These are phyloP conservation scores for Ceratonia siliqua DNA, from an alignment of 306 rosid species.

Conservation along the genomic window DNA sequence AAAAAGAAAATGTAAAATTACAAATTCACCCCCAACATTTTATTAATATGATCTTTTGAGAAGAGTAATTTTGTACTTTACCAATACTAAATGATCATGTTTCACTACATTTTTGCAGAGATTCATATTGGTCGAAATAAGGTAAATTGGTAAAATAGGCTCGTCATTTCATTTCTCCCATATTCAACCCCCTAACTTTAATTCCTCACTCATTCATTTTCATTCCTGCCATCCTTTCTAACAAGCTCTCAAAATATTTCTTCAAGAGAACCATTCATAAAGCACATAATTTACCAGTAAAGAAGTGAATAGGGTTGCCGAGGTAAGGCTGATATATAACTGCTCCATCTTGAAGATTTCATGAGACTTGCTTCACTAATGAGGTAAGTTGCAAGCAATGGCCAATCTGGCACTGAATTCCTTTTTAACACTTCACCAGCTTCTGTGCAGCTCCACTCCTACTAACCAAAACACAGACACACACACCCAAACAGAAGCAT, in stretches of 20 bases:
- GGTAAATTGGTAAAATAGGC: background rate
- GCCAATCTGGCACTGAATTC: slow-evolving; percentile 94
- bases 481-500: slow-evolving; percentile 10
- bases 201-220: background rate
- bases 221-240: slow-evolving; percentile 7
- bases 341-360: slow-evolving; percentile 90
- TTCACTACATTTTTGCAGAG: background rate
- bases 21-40: background rate
- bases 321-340: slow-evolving; percentile 89
- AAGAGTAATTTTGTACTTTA: background rate
- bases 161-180: slow-evolving; percentile 2
- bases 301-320: slow-evolving; percentile 94
- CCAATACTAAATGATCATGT: slow-evolving; percentile 7
- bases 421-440: slow-evolving; percentile 72
- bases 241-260: slow-evolving; percentile 27
- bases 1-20: background rate
- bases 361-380: slow-evolving; percentile 85
- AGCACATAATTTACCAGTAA: slow-evolving; percentile 61
- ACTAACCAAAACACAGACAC: slow-evolving; percentile 24
- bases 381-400: slow-evolving; percentile 85
- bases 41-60: background rate
- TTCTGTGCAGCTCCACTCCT: slow-evolving; percentile 82
- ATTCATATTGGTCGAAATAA: background rate
- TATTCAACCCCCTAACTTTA: background rate
- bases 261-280: slow-evolving; percentile 11